phyloP scores from a whole-genome alignment of 2,329 filamentous ascomycete genomes.

The Thermothelomyces thermophilus region DNA sequence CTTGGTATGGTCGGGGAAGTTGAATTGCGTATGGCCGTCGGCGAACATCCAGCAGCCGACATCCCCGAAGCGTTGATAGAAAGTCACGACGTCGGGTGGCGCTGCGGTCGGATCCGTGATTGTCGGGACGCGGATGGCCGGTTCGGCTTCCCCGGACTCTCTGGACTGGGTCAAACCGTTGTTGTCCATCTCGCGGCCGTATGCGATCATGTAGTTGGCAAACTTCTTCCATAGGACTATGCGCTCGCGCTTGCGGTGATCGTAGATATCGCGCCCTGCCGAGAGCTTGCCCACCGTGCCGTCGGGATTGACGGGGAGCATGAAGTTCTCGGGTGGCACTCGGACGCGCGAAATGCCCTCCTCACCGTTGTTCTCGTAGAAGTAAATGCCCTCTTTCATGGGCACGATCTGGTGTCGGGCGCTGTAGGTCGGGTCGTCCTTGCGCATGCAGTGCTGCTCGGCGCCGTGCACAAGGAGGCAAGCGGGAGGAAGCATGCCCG shows the following conservation, averaged over 20 bases:
- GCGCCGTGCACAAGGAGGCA: constrained; percentile 66
- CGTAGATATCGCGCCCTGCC: constrained; percentile 57
- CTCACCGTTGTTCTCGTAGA: constrained; percentile 65
- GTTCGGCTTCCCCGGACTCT: constrained; percentile 36
- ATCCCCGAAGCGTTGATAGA: constrained; percentile 75
- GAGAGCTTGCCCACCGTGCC: constrained; percentile 55
- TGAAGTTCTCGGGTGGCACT: constrained; percentile 57
- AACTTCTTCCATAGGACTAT: constrained; percentile 67
- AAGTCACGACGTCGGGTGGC: constrained; percentile 59
- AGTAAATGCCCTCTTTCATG: constrained; percentile 59
- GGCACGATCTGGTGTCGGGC: constrained; percentile 58
- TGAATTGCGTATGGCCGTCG: constrained; percentile 74
- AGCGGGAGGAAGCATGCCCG: constrained; percentile 56
- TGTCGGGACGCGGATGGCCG: constrained; percentile 35
- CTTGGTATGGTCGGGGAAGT: constrained; percentile 85
- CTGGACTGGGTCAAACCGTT: neutral
- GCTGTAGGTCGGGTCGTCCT: constrained; percentile 47
- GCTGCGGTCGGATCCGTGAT: constrained; percentile 37
- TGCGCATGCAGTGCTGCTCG: constrained; percentile 61
- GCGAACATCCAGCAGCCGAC: constrained; percentile 77
- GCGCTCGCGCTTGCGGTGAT: constrained; percentile 59
- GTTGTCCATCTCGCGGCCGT: constrained; percentile 62
- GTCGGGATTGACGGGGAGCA: constrained; percentile 48
- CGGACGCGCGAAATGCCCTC: constrained; percentile 57
- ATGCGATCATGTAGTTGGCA: constrained; percentile 67